A percentile compares a stretch with the other conserved stretches of the same genome.
Evolutionary conservation across 1,284 basidiomycete species (phyloP).

Genomic region (Trametes pubescens): DNA sequence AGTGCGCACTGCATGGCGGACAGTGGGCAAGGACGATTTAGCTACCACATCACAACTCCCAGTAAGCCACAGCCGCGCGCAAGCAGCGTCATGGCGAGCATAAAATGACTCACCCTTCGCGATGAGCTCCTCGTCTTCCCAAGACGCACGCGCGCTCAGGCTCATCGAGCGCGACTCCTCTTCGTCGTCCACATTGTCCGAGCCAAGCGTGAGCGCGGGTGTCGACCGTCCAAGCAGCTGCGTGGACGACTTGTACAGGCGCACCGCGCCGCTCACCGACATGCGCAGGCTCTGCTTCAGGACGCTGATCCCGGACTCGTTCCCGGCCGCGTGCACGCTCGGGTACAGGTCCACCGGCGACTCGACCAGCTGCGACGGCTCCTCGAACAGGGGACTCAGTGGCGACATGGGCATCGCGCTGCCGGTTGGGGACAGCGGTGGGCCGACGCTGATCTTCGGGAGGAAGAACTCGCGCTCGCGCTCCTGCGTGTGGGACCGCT

Average conservation of each 20-base stretch:
- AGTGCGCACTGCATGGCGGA: constrained; percentile 58
- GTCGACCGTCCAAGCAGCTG: constrained; percentile 37
- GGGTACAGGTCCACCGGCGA: constrained; percentile 23
- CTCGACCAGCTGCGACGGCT: constrained; percentile 36
- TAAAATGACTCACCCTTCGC: constrained; percentile 48
- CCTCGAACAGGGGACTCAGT: constrained; percentile 42
- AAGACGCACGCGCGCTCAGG: constrained; percentile 51
- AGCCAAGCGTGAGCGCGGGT: constrained; percentile 31
- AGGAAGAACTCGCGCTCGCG: constrained; percentile 25
- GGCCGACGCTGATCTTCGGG: constrained; percentile 34
- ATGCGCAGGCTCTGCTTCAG: constrained; percentile 74
- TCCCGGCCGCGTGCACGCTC: constrained; percentile 24
- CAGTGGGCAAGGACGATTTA: constrained; percentile 57
- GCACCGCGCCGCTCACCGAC: constrained; percentile 72
- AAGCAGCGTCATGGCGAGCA: background rate
- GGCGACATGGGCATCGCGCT: constrained; percentile 34
- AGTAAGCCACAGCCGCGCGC: background rate
- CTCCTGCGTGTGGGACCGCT: constrained; percentile 25
- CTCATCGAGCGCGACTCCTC: constrained; percentile 33
- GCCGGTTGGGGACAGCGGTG: constrained; percentile 34
- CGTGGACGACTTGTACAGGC: constrained; percentile 62
- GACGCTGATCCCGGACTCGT: constrained; percentile 45
- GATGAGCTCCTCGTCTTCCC: constrained; percentile 56
- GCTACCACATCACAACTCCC: constrained; percentile 35
- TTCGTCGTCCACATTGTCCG: constrained; percentile 31